Percentiles rank a stretch among this genome's conserved stretches.
phyloP scores from a whole-genome alignment of 768 basidiomycete genomes.

The Boletus sp. region DNA sequence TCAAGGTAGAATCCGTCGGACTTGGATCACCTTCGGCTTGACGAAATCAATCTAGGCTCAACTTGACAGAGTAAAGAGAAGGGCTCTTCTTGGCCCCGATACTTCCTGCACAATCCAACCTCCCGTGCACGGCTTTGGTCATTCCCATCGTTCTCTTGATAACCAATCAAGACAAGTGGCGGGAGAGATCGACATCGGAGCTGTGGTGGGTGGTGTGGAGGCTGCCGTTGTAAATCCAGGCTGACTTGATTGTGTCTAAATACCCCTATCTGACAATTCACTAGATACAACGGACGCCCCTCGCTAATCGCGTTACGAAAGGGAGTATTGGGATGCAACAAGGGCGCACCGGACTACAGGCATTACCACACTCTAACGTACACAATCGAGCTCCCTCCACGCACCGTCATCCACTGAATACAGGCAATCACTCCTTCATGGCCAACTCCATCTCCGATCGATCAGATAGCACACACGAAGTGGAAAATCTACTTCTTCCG shows the following conservation, averaged over 20 bases:
- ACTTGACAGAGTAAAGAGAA: conserved; percentile 81
- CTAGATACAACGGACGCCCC: conserved; percentile 70
- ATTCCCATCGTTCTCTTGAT: conserved; percentile 17
- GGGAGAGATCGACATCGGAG: conserved; percentile 44
- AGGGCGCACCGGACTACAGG: conserved; percentile 30
- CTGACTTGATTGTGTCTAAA: neutral
- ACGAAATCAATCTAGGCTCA: conserved; percentile 46
- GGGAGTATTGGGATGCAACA: conserved; percentile 32
- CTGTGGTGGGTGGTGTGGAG: conserved; percentile 65
- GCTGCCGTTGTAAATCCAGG: conserved; percentile 47
- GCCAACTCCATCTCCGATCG: conserved; percentile 50
- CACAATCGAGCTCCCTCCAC: conserved; percentile 22
- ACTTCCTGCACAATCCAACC: conserved; percentile 15
- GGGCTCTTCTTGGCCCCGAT: conserved; percentile 59
- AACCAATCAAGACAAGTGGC: conserved; percentile 16
- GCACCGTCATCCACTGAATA: conserved; percentile 43
- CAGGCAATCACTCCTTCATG: conserved; percentile 41
- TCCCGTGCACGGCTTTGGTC: conserved; percentile 15
- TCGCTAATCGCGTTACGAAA: conserved; percentile 46
- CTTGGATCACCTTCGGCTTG: neutral
- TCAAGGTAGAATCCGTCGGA: conserved; percentile 50
- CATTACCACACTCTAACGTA: conserved; percentile 20
- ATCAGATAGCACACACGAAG: conserved; percentile 68
- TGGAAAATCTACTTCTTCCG: conserved; percentile 59
- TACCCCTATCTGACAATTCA: conserved; percentile 2